Evolutionary conservation across 225 moss, liverwort and hornwort species (phyloP).

Genomic region (Neckera pumila): DNA sequence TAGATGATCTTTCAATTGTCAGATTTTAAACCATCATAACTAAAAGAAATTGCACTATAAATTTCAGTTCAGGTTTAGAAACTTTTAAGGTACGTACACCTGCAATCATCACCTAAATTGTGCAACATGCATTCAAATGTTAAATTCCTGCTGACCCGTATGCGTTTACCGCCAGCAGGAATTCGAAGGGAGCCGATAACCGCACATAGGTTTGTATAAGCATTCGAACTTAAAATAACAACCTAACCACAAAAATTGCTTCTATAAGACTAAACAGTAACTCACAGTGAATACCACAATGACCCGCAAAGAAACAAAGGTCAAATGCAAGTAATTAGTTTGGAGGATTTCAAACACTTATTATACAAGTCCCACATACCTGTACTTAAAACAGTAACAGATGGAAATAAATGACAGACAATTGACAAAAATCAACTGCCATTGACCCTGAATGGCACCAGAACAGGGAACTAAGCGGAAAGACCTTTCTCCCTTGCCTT

Average conservation of each 20-base stretch:
- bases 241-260: not conserved
- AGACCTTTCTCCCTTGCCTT: constrained; percentile 4
- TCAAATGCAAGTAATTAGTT: not conserved
- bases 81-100: too few relatives aligned
- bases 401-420: constrained; percentile 25
- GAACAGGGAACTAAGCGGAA: not conserved
- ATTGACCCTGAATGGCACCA: constrained; percentile 8
- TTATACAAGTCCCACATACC: constrained; percentile 51
- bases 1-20: not conserved
- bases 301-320: not conserved
- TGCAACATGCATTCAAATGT: not conserved
- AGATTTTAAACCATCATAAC: not conserved
- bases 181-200: not conserved
- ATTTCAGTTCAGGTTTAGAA: not conserved
- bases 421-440: constrained; percentile 25
- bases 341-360: constrained; percentile 28
- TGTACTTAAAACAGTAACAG: constrained; percentile 41
- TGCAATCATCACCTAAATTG: not conserved
- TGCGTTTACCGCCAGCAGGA: not conserved
- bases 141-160: not conserved
- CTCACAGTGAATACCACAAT: not conserved
- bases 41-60: not conserved
- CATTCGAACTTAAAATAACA: too few relatives aligned
- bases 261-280: not conserved
- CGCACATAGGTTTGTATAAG: not conserved